A percentile compares a stretch with the other conserved stretches of the same genome.
Conservation (phyloP, 2,329 filamentous ascomycete species). For the Periconia sp. region DNA sequence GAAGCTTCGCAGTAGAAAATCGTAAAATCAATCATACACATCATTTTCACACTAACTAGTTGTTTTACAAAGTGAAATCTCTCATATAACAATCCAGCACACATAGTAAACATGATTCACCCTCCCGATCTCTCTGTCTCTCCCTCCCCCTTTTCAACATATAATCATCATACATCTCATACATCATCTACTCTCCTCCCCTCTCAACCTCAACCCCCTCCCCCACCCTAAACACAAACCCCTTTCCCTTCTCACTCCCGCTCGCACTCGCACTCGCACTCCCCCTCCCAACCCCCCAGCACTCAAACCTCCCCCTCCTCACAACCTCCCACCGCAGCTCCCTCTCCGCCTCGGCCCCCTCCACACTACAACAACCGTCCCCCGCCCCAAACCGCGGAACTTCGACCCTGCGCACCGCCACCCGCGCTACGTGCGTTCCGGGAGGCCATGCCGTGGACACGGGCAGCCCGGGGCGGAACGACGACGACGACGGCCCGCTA, state of each 20-base stretch:
- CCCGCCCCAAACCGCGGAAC: constrained; percentile 46
- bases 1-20: no score
- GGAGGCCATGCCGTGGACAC: constrained; percentile 38
- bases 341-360: constrained; percentile 46
- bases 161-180: no score
- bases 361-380: constrained; percentile 45
- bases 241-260: constrained; percentile 19
- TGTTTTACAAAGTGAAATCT: no score
- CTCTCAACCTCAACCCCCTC: constrained; percentile 3
- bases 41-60: no score
- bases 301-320: constrained; percentile 43
- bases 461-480: constrained; percentile 29
- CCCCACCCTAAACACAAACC: constrained; percentile 37
- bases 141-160: no score
- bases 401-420: constrained; percentile 41
- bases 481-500: no score
- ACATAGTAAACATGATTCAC: no score
- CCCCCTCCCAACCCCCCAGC: constrained; percentile 29
- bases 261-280: constrained; percentile 2
- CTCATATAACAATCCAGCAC: no score
- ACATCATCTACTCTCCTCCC: no score
- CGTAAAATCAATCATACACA: no score
- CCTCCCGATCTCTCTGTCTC: no score
- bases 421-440: constrained; percentile 29
- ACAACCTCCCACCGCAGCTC: constrained; percentile 45